These are phyloP conservation scores for Scenedesmus sp. DNA, from an alignment of 163 green algal genomes.

Conservation along the genomic window DNA sequence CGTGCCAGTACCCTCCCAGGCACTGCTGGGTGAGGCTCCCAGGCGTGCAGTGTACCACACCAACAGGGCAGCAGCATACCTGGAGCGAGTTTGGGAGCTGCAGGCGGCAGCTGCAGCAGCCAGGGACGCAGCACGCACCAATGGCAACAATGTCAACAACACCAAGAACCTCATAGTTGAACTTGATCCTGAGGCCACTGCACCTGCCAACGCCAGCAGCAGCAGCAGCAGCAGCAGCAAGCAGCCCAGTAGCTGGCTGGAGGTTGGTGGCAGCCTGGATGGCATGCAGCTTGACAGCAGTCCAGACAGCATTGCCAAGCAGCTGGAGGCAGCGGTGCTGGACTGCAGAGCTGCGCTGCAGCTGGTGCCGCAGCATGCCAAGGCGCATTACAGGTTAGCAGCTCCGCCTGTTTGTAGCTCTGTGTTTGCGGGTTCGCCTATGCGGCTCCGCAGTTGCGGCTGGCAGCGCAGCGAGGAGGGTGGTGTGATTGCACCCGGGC, in stretches of 20 bases:
- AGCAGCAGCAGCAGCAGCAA: constrained; percentile 23
- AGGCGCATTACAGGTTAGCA: constrained; percentile 49
- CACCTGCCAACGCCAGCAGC: neutral
- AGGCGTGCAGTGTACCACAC: constrained; percentile 57
- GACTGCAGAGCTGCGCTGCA: constrained; percentile 35
- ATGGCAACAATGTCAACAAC: neutral
- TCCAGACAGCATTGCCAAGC: neutral
- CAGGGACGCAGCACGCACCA: neutral
- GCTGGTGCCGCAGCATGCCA: constrained; percentile 37
- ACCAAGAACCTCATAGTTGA: neutral
- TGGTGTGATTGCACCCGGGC: neutral
- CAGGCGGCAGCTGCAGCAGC: constrained; percentile 7
- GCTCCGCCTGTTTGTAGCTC: neutral
- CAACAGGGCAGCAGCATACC: constrained; percentile 65
- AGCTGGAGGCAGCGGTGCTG: constrained; percentile 33
- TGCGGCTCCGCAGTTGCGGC: too few species aligned
- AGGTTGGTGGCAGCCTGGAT: constrained; percentile 45
- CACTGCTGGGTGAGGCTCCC: constrained; percentile 53
- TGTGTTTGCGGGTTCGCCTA: too few species aligned
- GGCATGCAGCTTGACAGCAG: constrained; percentile 20
- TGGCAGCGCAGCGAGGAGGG: too few species aligned
- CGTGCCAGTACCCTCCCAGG: constrained; percentile 49
- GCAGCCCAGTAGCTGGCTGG: constrained; percentile 28
- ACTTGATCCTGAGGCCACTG: neutral
- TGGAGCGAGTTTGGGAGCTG: constrained; percentile 46